Conservation (phyloP, 2,329 filamentous ascomycete species). For the Aspergillus sp. region DNA sequence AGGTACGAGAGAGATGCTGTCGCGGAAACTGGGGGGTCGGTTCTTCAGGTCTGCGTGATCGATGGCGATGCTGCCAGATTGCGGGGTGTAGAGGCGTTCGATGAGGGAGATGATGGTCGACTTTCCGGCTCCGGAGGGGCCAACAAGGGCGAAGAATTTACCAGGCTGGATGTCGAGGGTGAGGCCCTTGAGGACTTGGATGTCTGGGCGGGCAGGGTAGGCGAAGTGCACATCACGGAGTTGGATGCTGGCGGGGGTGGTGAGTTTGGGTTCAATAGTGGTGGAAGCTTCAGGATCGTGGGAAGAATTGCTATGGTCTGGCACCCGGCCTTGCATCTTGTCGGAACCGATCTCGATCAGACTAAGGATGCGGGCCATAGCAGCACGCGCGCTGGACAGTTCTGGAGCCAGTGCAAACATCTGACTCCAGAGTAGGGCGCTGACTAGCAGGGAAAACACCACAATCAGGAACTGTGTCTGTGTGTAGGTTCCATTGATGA, state of each 20-base stretch:
- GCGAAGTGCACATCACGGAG: conserved; percentile 65
- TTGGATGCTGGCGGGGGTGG: conserved; percentile 43
- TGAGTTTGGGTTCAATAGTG: background rate
- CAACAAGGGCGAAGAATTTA: conserved; percentile 59
- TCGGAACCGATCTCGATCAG: conserved; percentile 43
- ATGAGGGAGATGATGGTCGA: conserved; percentile 63
- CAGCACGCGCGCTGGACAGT: conserved; percentile 65
- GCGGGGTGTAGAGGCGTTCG: conserved; percentile 58
- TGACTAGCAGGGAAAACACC: conserved; percentile 69
- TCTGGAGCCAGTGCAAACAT: conserved; percentile 76
- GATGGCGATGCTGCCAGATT: conserved; percentile 54
- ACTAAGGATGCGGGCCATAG: conserved; percentile 59
- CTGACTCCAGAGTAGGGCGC: conserved; percentile 71
- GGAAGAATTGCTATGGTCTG: background rate
- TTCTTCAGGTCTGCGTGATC: conserved; percentile 53
- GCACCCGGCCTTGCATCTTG: conserved; percentile 30
- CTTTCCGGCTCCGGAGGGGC: conserved; percentile 67
- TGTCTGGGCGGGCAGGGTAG: conserved; percentile 64
- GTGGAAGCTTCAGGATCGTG: conserved; percentile 4
- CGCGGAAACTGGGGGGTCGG: conserved; percentile 42
- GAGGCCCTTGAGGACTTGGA: conserved; percentile 59
- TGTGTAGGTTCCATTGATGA: conserved; percentile 65
- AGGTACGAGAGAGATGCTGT: conserved; percentile 50
- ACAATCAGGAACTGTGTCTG: conserved; percentile 75
- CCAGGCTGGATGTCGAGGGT: conserved; percentile 54